Base-by-base conservation (phyloP, 1,284 basidiomycete species). In the Cryptococcus depauperatus region DNA sequence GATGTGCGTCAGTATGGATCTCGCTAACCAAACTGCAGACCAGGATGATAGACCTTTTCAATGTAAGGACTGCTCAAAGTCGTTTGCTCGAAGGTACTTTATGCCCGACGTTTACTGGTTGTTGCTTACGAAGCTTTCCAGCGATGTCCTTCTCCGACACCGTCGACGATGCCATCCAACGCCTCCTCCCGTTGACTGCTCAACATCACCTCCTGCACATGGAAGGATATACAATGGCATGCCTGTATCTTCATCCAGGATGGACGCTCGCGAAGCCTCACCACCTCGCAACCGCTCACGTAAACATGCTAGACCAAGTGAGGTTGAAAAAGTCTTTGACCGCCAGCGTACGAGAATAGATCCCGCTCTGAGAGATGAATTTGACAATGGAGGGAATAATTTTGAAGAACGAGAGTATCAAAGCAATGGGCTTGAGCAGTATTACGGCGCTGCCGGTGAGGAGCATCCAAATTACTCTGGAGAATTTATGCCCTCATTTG, bases 141-240 rank as follows among this genome's bases (percentile, higher is more conserved):
- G 69, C 50, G 70, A 72, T 43, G 70, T 72, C 3, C 62, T 72
- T 0, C 61, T 72, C 10, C 66, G 70, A n/a, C 70, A 72, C 47
- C 58, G 66, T 29, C 59, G 70, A 18, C 54, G 69, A 43, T 71
- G 69, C 47, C 70, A 72, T 48, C 67, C 69, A 3, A 68, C 67
- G 0, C 65, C 65, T 13, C 66, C 66, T 8, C 65, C 66, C 2
- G 52, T 54, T 9, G 64, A 68, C 35, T 52, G 59, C 21, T 55
- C 55, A 8, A 60, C 64, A 5, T 69, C 67, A 5, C 67, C 67
- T 1, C 51, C 59, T 9, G 54, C 63, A 3, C 48, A 54, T 3
- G 51, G 55, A 28, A 58, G 64, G 2, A 54, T 48, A 1, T 65
- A 68, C 37, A 63, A 61, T 2, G 57, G 61, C 3, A 61, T 65